These are phyloP conservation scores for Colletotrichum trifolii DNA, from an alignment of 2,329 filamentous ascomycete genomes.

Conservation along the genomic window DNA sequence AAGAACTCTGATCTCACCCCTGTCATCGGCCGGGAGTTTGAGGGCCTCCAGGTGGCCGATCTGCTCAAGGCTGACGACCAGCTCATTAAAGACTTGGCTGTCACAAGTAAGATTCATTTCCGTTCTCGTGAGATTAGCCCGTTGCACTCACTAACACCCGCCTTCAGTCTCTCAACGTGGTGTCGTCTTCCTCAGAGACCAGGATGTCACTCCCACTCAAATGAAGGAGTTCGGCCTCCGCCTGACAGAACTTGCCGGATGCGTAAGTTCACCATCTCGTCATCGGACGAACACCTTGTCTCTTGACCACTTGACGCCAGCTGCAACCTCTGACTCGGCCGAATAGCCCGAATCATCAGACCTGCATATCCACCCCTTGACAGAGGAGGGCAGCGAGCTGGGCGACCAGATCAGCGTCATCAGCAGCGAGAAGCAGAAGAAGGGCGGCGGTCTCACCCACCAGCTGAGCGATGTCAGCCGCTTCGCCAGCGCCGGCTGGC, in stretches of 20 bases:
- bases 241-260: conserved; percentile 47
- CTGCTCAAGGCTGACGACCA: conserved; percentile 54
- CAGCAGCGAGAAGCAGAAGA: conserved; percentile 65
- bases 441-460: conserved; percentile 62
- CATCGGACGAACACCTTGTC: neutral
- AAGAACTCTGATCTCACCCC: conserved; percentile 55
- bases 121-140: neutral
- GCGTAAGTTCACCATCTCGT: conserved; percentile 31
- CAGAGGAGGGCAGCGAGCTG: conserved; percentile 62
- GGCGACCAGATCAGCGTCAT: conserved; percentile 68
- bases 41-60: conserved; percentile 48
- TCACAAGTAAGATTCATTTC: conserved; percentile 48
- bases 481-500: conserved; percentile 52
- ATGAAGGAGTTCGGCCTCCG: conserved; percentile 52
- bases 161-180: conserved; percentile 49
- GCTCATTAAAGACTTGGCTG: conserved; percentile 64
- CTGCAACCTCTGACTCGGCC: conserved; percentile 13
- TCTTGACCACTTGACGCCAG: no score
- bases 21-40: conserved; percentile 62
- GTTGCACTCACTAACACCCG: neutral
- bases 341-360: conserved; percentile 56
- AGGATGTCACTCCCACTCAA: conserved; percentile 48
- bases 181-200: conserved; percentile 51
- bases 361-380: conserved; percentile 66
- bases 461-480: conserved; percentile 61